A percentile compares a stretch with the other conserved stretches of the same genome.
These are phyloP conservation scores for Coemansia erecta DNA, from an alignment of 192 early-diverging fungal genomes.

Conservation along the genomic window DNA sequence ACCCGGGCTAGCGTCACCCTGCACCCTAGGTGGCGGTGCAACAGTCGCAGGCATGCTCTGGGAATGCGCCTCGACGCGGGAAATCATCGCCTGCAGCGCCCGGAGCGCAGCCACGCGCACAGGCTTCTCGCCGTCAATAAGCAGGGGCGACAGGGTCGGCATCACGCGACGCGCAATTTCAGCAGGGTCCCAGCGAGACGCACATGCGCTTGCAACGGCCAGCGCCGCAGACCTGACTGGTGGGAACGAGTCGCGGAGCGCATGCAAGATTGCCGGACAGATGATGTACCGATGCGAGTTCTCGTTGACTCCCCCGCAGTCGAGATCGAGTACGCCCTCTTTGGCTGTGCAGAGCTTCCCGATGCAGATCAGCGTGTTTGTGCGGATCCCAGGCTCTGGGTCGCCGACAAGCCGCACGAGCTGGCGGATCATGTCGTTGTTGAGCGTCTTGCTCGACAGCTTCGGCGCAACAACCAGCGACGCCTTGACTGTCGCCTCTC, in stretches of 20 bases:
- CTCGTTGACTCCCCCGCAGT: conserved; percentile 59
- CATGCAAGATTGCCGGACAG: conserved; percentile 77
- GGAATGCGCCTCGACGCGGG: conserved; percentile 64
- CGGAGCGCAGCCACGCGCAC: conserved; percentile 85
- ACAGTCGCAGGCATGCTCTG: conserved; percentile 69
- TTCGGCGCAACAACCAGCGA: conserved; percentile 72
- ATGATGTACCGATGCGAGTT: conserved; percentile 75
- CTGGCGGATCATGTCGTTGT: conserved; percentile 81
- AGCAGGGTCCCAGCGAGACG: conserved; percentile 60
- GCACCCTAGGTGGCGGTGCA: conserved; percentile 24
- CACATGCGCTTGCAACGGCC: conserved; percentile 68
- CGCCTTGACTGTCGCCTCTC: conserved; percentile 88
- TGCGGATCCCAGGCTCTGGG: conserved; percentile 92
- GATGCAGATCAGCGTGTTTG: conserved; percentile 93
- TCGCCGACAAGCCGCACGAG: conserved; percentile 89
- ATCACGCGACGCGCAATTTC: conserved; percentile 76
- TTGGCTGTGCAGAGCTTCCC: conserved; percentile 81
- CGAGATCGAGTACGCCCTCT: conserved; percentile 29
- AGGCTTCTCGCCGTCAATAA: conserved; percentile 51
- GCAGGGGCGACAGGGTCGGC: conserved; percentile 60
- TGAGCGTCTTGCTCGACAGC: conserved; percentile 45
- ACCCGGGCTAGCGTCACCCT: conserved; percentile 16
- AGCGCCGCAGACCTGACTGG: conserved; percentile 84
- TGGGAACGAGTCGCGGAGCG: conserved; percentile 83
- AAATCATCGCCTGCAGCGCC: conserved; percentile 65